Evolutionary conservation across 1,139 yeast genomes (phyloP).

Genomic region (Saccharomyces hybrid): DNA sequence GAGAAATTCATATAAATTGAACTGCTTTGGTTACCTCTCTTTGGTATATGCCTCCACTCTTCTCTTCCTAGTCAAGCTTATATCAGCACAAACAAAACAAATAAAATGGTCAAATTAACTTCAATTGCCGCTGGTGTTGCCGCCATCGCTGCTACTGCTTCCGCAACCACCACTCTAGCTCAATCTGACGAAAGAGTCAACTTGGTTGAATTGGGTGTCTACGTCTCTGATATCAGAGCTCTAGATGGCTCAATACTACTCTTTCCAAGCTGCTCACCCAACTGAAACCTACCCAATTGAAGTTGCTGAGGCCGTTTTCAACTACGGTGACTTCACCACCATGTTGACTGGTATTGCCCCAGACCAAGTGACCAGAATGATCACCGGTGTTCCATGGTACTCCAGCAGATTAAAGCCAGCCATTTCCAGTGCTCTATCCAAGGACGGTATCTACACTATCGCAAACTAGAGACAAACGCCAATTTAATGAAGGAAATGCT

Average conservation of each 20-base stretch:
- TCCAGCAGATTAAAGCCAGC: not conserved
- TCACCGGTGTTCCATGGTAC: not conserved
- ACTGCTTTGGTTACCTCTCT: not conserved
- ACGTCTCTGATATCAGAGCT: not conserved
- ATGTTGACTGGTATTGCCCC: not conserved
- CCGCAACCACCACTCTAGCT: not conserved
- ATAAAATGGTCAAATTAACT: not conserved
- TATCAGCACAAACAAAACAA: not conserved
- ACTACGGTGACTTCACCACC: not conserved
- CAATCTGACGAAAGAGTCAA: not conserved
- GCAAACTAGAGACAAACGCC: not conserved
- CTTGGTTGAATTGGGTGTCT: not conserved
- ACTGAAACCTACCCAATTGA: not conserved
- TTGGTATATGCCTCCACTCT: not conserved
- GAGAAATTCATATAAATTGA: not conserved
- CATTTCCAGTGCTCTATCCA: not conserved
- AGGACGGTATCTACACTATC: not conserved
- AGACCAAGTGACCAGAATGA: not conserved
- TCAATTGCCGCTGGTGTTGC: not conserved
- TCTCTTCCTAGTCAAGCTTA: not conserved
- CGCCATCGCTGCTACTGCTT: not conserved
- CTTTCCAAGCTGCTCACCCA: not conserved
- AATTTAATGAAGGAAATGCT: not conserved
- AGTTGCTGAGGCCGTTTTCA: not conserved
- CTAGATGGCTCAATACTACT: not conserved